Evolutionary conservation across 2,329 filamentous ascomycete genomes (phyloP).

Genomic region (Clarireedia sp.): DNA sequence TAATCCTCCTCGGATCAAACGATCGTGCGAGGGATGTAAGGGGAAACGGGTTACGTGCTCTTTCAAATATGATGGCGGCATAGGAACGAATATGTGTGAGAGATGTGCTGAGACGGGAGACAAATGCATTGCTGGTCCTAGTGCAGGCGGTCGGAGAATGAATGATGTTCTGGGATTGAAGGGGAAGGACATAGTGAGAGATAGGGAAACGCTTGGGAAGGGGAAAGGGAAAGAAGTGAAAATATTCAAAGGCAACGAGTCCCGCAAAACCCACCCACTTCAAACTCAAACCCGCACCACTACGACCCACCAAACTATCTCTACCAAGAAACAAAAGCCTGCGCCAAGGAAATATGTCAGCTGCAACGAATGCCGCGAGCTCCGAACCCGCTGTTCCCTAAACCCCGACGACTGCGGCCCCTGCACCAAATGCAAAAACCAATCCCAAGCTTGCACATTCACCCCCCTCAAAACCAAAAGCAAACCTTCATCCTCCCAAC

Average conservation of each 20-base stretch:
- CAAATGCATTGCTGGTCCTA: slow-evolving; percentile 17
- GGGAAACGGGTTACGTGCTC: slow-evolving; percentile 14
- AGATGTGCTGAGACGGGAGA: slow-evolving; percentile 14
- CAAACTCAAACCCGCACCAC: too few relatives aligned
- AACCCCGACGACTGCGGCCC: slow-evolving; percentile 16
- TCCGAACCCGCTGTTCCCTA: slow-evolving; percentile 11
- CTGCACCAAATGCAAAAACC: slow-evolving; percentile 15
- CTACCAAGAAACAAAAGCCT: background rate
- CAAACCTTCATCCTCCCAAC: background rate
- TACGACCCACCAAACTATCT: background rate
- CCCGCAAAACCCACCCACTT: too few relatives aligned
- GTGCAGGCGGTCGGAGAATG: background rate
- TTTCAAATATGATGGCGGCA: slow-evolving; percentile 17
- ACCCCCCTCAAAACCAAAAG: background rate
- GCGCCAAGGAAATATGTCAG: slow-evolving; percentile 9
- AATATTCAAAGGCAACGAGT: background rate
- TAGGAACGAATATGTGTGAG: slow-evolving; percentile 16
- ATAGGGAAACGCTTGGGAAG: background rate
- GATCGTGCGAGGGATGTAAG: slow-evolving; percentile 21
- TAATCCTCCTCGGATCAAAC: slow-evolving; percentile 15
- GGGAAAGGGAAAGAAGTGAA: background rate
- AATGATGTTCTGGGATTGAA: background rate
- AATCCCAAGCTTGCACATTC: slow-evolving; percentile 15
- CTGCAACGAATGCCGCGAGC: slow-evolving; percentile 17
- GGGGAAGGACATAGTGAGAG: background rate